Base-by-base conservation (phyloP, 202 grass and related monocot genomes). In the Bolboschoenoplectus hybrid region DNA sequence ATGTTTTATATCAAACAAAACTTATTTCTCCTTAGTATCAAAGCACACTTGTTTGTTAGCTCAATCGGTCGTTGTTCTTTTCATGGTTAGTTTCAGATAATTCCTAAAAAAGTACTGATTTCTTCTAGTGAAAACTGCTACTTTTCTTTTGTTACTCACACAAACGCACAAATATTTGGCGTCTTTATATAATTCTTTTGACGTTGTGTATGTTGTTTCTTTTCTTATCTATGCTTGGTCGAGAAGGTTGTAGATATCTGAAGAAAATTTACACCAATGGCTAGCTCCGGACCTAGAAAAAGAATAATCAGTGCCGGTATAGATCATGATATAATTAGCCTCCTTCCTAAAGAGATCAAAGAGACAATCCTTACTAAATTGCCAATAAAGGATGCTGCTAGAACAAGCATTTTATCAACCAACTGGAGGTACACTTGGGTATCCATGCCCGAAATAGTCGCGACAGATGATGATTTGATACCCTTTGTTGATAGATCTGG, bases 351-450 rank as follows among this genome's bases (percentile, higher is more conserved):
- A 11, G 61, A 50, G 32, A 36, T 69, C 2, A 84, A 84, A 68
- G 63, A 84, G 6, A 84, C 69, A 67, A 84, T 84, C 7, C 17
- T 84, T 11, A 52, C 58, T 9, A 65, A 65, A 49, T 17, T 70
- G 38, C 63, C 81, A 7, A 71, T 66, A 84, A 84, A 71, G 49
- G 61, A 47, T 20, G 81, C 81, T 9, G 41, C 45, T 16, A 35
- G 81, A 84, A 84, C 81, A 35, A 71, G 81, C 66, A 36, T 84
- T 10, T 84, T 68, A 51, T 84, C 81, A 47, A 84, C 36, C 81
- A 84, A 84, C 17, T 84, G 81, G 81, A 84, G 81, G 81, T 49
- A 84, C 6, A 51, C 65, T 26, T 84, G 81, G 81, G 62, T 40
- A 12, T 69, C 39, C 1, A 68, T 84, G 13, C 81, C 61, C 6